Evolutionary conservation across 352 stramenopile genomes (phyloP), one percentile per base, ranked within the genome.

Genomic region (Thalassiosira mediterranea): DNA sequence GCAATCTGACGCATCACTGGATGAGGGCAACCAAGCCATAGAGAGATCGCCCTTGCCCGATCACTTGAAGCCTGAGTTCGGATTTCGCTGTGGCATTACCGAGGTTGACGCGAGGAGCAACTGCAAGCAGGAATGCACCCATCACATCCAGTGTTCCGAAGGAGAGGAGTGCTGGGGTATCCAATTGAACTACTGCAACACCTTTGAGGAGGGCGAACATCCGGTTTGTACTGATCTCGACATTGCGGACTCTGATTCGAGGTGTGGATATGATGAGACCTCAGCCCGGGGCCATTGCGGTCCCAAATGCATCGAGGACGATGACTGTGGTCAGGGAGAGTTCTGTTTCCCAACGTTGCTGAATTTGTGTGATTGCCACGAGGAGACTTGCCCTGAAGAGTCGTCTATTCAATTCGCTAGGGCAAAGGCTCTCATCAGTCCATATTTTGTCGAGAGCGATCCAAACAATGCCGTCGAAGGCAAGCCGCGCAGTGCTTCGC

Each of bases 161-260:
- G 69, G 69, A 10, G 69, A 83, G 60, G 58, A 76, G 28, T 83
- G 69, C 21, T 83, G 64, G 68, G 75, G 75, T 11, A 61, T 79
- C 21, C 75, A 83, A 38, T 46, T 76, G 7, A 79, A 83, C 29
- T 83, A 83, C 25, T 83, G 75, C 53, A 78, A 83, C 40, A 76
- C 74, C 21, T 83, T 83, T 21, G 60, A 74, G n/a, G 74, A 83
- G 40, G 74, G 66, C 28, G 52, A 49, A 42, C 74, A 83, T 51
- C 66, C 74, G 0, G 47, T 83, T 11, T 83, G 74, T 37, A 69
- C 61, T 3, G 53, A 83, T 28, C 48, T 83, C 0, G 54, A 74
- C 34, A 63, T 70, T 26, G 74, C 74, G 1, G 61, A 75, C 17
- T 63, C 40, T 31, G 46, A 67, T 25, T 56, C 15, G 2, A 38